Conservation (phyloP, 108 stramenopile genomes). For the Nitzschia inconspicua region DNA sequence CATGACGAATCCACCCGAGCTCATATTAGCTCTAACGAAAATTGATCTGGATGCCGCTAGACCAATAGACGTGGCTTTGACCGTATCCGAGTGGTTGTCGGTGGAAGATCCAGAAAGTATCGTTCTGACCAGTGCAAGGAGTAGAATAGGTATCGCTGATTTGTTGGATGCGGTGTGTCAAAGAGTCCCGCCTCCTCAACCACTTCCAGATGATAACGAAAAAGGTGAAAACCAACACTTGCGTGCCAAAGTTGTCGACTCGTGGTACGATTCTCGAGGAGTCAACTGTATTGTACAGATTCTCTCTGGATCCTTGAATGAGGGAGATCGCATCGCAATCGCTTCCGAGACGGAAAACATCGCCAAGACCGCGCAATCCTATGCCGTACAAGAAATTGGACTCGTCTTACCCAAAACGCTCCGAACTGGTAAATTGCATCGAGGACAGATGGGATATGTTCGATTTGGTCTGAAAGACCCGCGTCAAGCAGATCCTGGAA, state of each 20-base stretch:
- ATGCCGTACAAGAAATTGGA: conserved; percentile 88
- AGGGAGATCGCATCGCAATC: conserved; percentile 59
- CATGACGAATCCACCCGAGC: conserved; percentile 44
- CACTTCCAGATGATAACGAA: conserved; percentile 47
- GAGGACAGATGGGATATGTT: conserved; percentile 96
- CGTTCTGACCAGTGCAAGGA: conserved; percentile 85
- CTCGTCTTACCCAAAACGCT: conserved; percentile 74
- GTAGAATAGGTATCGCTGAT: conserved; percentile 66
- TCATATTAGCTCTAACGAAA: conserved; percentile 91
- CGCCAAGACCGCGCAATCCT: conserved; percentile 26
- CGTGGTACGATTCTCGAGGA: conserved; percentile 90
- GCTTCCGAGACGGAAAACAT: background rate
- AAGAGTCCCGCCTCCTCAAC: conserved; percentile 63
- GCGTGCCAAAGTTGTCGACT: conserved; percentile 93
- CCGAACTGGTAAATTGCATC: conserved; percentile 52
- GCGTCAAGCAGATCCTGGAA: conserved; percentile 88
- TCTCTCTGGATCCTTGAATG: conserved; percentile 42
- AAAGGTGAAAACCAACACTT: conserved; percentile 33
- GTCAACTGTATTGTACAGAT: conserved; percentile 65
- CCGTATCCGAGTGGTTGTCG: conserved; percentile 75
- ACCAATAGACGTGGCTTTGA: conserved; percentile 80
- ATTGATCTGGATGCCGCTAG: conserved; percentile 89
- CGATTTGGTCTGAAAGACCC: conserved; percentile 88
- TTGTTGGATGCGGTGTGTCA: conserved; percentile 70
- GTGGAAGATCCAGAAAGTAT: conserved; percentile 89